Conservation (phyloP, 169 alveolate species). For the Cryptosporidium parvum region DNA sequence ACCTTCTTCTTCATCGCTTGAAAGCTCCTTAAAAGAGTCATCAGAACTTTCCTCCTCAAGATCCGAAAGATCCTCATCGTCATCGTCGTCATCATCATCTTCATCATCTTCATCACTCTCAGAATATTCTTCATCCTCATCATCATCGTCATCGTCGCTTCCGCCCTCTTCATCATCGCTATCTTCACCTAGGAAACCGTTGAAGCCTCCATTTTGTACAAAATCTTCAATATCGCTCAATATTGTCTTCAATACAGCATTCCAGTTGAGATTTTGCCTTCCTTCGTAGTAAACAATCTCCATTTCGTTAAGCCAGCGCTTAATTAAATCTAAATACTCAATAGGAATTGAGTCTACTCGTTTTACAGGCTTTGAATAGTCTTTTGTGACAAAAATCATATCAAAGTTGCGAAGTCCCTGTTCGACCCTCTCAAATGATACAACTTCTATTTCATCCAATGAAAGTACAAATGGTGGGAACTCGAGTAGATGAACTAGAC, state of each 20-base stretch:
- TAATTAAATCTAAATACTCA: conserved; percentile 92
- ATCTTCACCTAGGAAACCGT: conserved; percentile 86
- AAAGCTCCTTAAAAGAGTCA: conserved; percentile 76
- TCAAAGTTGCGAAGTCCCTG: conserved; percentile 96
- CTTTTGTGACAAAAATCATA: conserved; percentile 95
- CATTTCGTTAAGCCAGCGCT: conserved; percentile 90
- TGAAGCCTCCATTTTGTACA: conserved; percentile 88
- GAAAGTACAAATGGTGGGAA: conserved; percentile 96
- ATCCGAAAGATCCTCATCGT: conserved; percentile 84
- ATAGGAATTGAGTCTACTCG: conserved; percentile 94
- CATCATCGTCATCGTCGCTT: conserved; percentile 85
- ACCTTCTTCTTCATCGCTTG: conserved; percentile 87
- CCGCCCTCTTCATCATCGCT: conserved; percentile 74
- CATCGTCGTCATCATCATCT: conserved; percentile 88
- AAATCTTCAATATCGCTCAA: conserved; percentile 87
- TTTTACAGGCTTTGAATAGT: conserved; percentile 92
- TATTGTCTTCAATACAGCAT: conserved; percentile 87
- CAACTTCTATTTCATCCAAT: conserved; percentile 95
- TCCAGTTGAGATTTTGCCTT: conserved; percentile 91
- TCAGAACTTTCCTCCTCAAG: conserved; percentile 84
- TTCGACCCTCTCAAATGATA: conserved; percentile 96
- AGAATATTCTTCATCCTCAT: conserved; percentile 83
- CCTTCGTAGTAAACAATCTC: conserved; percentile 93
- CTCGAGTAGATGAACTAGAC: conserved; percentile 94
- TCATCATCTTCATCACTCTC: conserved; percentile 85